Conservation (phyloP, 2,329 filamentous ascomycete genomes). For the Niveomyces coronatus region DNA sequence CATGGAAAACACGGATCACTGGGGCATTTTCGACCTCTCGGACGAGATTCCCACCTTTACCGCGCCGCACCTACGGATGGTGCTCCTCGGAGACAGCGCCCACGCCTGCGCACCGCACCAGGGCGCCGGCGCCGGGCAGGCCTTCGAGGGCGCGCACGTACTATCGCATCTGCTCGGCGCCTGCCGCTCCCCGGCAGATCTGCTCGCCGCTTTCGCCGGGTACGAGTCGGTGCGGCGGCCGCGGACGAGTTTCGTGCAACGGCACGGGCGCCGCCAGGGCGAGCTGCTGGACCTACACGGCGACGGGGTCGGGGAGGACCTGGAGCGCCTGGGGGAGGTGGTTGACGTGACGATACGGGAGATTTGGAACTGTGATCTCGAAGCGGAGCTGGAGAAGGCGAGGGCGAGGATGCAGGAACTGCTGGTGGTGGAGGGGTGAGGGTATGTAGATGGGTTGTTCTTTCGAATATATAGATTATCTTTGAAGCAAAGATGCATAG, state of each 20-base stretch:
- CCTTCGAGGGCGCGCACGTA: slow-evolving; percentile 11
- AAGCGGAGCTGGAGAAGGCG: slow-evolving; percentile 8
- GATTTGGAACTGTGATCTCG: slow-evolving; percentile 10
- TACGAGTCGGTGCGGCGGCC: slow-evolving; percentile 9
- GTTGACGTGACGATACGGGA: not conserved
- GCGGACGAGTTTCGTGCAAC: slow-evolving; percentile 7
- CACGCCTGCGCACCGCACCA: slow-evolving; percentile 11
- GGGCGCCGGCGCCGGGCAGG: slow-evolving; percentile 10
- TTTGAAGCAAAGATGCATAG: no score
- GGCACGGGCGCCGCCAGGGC: slow-evolving; percentile 8
- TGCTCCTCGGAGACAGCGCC: slow-evolving; percentile 12
- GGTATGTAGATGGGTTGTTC: not conserved
- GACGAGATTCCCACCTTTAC: slow-evolving; percentile 7
- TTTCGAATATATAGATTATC: no score
- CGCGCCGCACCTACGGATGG: slow-evolving; percentile 3
- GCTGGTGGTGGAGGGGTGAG: not conserved
- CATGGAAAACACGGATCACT: slow-evolving; percentile 9
- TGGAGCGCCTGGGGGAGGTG: slow-evolving; percentile 1
- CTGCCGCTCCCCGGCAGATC: slow-evolving; percentile 2
- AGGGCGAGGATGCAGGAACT: slow-evolving; percentile 1
- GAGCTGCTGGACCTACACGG: slow-evolving; percentile 9
- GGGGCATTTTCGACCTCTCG: slow-evolving; percentile 10
- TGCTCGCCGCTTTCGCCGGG: slow-evolving; percentile 3
- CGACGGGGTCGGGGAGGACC: slow-evolving; percentile 4
- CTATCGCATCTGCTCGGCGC: slow-evolving; percentile 7